Base-by-base conservation (phyloP, 306 rosid genomes). In the Alnus rubra region DNA sequence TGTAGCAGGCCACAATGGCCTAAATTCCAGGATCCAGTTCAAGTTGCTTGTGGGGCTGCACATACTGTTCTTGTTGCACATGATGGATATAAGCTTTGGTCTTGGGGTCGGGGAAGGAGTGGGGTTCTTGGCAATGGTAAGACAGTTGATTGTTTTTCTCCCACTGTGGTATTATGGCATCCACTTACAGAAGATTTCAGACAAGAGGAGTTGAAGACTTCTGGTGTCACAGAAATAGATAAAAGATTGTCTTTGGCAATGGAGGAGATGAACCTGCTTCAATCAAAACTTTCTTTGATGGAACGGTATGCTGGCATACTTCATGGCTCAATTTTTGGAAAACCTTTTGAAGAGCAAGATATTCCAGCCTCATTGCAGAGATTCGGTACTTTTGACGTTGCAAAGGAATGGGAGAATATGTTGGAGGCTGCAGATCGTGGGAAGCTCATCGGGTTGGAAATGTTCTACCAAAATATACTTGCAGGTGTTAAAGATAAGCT, bases 81-180 rank as follows among this genome's bases (percentile, higher is more conserved):
- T 79, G 84, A 84, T 55, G 97, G 98, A 74, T 71, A 84, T 73
- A 88, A 84, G 85, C 72, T 92, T 33, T 92, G 98, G 98, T 87
- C 97, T 68, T 94, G 98, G 97, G 97, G 97, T 47, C 86, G 95
- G 75, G 98, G 98, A 78, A 91, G 90, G 78, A 88, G 92, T 19
- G 97, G 97, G 33, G 94, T 87, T 86, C 95, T 94, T 16, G 98
- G 98, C 64, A 88, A 86, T 80, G 97, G 95, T n/a, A 86, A 59
- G 68, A 80, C 85, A 52, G 54, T 15, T 2, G 94, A 94, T 82
- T 89, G 71, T 85, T 87, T 80, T 79, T 50, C 88, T 69, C 95
- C 95, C 54, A 84, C 89, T 9, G 11, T 76, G 0, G 95, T 91
- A 19, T 45, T 69, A 59, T 94, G 97, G 98, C 97, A 97, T 71